Evolutionary conservation across 371 early-diverging fungal genomes (phyloP), one percentile per base, ranked within the genome.

Genomic region (Mortierella sp.): DNA sequence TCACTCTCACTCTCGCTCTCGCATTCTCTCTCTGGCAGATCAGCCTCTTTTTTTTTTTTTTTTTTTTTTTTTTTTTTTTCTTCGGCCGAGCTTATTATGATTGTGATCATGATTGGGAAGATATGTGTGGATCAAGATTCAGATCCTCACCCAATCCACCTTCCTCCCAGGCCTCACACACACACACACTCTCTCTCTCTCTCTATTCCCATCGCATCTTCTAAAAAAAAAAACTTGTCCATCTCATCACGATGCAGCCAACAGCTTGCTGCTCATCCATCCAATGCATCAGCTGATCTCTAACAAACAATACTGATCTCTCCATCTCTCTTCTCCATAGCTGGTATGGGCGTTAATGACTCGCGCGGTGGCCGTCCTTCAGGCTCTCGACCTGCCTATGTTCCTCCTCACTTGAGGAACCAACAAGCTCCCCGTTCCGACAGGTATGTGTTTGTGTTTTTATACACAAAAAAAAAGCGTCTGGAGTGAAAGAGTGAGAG

Each of bases 301-400:
- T n/a, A n/a, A 37, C 9, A 5, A 9, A 3, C 5, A 37, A 37
- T 37, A 37, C 53, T 68, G 30, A 43, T 56, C 14, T 57, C 30
- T 56, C 25, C 19, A n/a, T 61, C 14, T 46, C 44, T 26, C 50
- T 29, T 26, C 50, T 21, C 21, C 58, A 70, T 84, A 92, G 92
- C 92, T 90, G 89, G 86, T 75, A 89, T 92, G 90, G 86, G 89
- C 82, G 80, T 91, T 74, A 84, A 87, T 67, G 82, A 86, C 52
- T 70, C 80, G 48, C 72, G 37, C 37, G 37, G 37, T 37, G 37
- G 37, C 37, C 82, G 68, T 46, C 72, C 61, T 26, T 44, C 66
- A 57, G 75, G 53, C 43, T 66, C 45, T 50, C 65, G 73, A 64
- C 69, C 64, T n/a, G 66, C 64, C 52, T 89, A 87, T 80, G 82